These are phyloP conservation scores for Codiaeum variegatum DNA, from an alignment of 441 rosid species.

Conservation along the genomic window DNA sequence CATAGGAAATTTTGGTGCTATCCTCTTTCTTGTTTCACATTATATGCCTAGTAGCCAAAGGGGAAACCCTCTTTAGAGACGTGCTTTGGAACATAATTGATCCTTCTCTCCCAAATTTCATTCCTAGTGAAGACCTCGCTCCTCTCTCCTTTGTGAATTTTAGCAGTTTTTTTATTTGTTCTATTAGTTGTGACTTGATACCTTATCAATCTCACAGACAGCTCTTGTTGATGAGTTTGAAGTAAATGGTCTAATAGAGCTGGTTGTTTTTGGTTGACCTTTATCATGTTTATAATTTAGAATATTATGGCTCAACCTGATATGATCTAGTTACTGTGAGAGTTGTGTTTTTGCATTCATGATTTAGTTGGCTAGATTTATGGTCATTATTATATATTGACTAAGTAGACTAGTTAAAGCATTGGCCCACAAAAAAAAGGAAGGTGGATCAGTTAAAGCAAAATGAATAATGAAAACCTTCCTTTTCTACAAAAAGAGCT, in stretches of 20 bases:
- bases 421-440: too few species aligned
- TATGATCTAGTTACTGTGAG: background rate
- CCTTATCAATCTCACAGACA: too few species aligned
- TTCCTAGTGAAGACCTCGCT: background rate
- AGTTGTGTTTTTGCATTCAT: too few species aligned
- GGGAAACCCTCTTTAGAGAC: background rate
- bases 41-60: background rate
- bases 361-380: too few species aligned
- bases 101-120: background rate
- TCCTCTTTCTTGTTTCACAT: background rate
- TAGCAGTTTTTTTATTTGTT: too few species aligned
- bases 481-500: too few species aligned
- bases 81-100: background rate
- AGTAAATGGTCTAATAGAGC: background rate
- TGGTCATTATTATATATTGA: too few species aligned
- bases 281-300: background rate
- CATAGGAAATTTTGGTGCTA: background rate
- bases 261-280: background rate
- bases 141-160: background rate
- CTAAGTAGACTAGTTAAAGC: too few species aligned
- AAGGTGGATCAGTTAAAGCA: too few species aligned
- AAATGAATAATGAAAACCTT: too few species aligned
- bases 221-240: too few species aligned
- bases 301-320: background rate
- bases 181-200: background rate